phyloP scores from a whole-genome alignment of 106 monocot genomes.

The Phalaenopsis equestris region DNA sequence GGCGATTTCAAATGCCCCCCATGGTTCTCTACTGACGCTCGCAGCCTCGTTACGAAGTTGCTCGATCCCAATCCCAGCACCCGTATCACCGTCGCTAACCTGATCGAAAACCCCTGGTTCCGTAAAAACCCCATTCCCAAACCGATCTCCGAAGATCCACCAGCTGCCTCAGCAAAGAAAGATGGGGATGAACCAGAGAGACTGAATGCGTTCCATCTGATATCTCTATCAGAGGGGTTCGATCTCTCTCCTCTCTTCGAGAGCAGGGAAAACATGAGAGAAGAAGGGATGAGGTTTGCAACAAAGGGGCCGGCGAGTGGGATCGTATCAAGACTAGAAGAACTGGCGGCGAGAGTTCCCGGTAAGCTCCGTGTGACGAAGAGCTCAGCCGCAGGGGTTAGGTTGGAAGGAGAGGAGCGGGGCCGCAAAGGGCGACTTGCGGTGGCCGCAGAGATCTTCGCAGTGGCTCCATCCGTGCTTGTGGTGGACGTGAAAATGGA shows the following conservation, averaged over 20 bases:
- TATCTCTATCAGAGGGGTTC: slow-evolving; percentile 67
- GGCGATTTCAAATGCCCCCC: slow-evolving; percentile 64
- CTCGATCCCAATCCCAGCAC: slow-evolving; percentile 62
- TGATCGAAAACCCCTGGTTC: slow-evolving; percentile 55
- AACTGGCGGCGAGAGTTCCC: slow-evolving; percentile 24
- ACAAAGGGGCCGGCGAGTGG: slow-evolving; percentile 49
- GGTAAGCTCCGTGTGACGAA: slow-evolving; percentile 46
- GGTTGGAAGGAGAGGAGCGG: slow-evolving; percentile 39
- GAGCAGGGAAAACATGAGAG: slow-evolving; percentile 16
- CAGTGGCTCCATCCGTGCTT: slow-evolving; percentile 45
- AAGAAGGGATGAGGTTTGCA: slow-evolving; percentile 44
- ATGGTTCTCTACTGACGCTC: slow-evolving; percentile 68
- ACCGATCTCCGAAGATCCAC: background rate
- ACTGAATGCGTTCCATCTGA: slow-evolving; percentile 71
- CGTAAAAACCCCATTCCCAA: slow-evolving; percentile 12
- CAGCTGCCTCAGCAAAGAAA: background rate
- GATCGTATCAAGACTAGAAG: slow-evolving; percentile 47
- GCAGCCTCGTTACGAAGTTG: slow-evolving; percentile 40
- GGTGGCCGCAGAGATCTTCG: slow-evolving; percentile 55
- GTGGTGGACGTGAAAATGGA: slow-evolving; percentile 61
- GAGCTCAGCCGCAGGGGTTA: slow-evolving; percentile 32
- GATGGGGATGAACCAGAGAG: slow-evolving; percentile 31
- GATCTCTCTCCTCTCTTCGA: slow-evolving; percentile 54
- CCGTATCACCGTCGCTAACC: slow-evolving; percentile 47
- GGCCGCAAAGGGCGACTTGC: slow-evolving; percentile 42